These are phyloP conservation scores for Penicillium arizonense DNA, from an alignment of 495 filamentous ascomycete genomes.

Conservation along the genomic window DNA sequence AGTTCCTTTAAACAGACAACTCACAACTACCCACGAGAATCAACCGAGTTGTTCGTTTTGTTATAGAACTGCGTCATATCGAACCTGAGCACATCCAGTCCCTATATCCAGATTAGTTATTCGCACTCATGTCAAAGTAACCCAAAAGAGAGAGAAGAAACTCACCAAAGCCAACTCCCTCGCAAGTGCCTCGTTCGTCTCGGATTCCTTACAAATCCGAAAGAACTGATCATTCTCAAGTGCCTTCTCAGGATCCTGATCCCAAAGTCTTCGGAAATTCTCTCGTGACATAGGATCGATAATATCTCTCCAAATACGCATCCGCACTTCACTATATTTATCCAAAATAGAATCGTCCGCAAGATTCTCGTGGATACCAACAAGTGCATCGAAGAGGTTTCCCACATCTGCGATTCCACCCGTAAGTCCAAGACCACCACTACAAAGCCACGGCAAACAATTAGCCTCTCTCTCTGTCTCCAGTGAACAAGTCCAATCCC, in stretches of 20 bases:
- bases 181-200: constrained; percentile 22
- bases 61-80: constrained; percentile 33
- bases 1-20: no score
- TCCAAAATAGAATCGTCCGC: constrained; percentile 57
- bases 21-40: no score
- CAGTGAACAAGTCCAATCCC: no score
- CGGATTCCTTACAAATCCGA: constrained; percentile 19
- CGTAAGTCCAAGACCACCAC: constrained; percentile 59
- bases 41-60: background rate
- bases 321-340: constrained; percentile 55
- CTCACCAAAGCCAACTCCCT: constrained; percentile 26
- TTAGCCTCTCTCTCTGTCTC: no score
- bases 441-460: background rate
- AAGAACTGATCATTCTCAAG: constrained; percentile 41
- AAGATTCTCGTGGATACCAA: constrained; percentile 52
- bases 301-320: constrained; percentile 52
- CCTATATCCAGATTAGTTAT: constrained; percentile 5
- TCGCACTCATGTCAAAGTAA: background rate
- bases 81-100: constrained; percentile 26
- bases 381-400: constrained; percentile 55
- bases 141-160: background rate
- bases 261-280: constrained; percentile 44
- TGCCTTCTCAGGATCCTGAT: constrained; percentile 32
- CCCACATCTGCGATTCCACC: constrained; percentile 61
- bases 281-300: constrained; percentile 56